Evolutionary conservation across 208 protist species (phyloP), one percentile per base, ranked within the genome.

Genomic region (Trypanosoma lewisi): DNA sequence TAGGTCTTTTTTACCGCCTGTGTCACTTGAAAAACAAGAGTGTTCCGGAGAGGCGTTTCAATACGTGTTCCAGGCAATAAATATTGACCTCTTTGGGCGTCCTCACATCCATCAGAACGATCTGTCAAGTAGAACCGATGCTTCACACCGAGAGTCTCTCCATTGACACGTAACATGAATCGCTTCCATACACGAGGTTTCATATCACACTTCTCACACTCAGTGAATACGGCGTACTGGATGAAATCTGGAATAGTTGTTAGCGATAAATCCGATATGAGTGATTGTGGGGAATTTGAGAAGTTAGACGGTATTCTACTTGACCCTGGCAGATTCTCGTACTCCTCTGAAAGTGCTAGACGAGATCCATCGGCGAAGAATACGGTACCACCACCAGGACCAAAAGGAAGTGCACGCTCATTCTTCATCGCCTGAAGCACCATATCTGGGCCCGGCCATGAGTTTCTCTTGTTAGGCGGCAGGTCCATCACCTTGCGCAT

Each of bases 401-500:
- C 68, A 16, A 4, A 61, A 23, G 60, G 60, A 8, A 74, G 51
- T 47, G 48, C 27, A 21, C 16, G 33, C 42, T 74, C 68, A 37
- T 74, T 61, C 50, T 68, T 67, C 60, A 66, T 50, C 2, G 68
- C 51, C 19, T 67, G 45, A 9, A 59, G 50, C 9, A 74, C 59
- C 0, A 63, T 53, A 4, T 52, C 39, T 8, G 68, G 60, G 16
- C 61, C 45, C 2, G 68, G 68, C 60, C 51, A 67, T 39, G 49
- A 47, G 44, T 67, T 21, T 17, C 61, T 47, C 16, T 12, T 34
- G 1, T 25, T 12, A 7, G 3, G 33, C 25, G 68, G 30, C 5
- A 60, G 33, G 2, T 58, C 39, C 42, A 45, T 62, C 21, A 61
- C 58, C 14, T 44, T n/a, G 19, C 21, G 1, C 54, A 68, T 59